phyloP scores from a whole-genome alignment of 305 asterid genomes.

The Striga hermonthica region DNA sequence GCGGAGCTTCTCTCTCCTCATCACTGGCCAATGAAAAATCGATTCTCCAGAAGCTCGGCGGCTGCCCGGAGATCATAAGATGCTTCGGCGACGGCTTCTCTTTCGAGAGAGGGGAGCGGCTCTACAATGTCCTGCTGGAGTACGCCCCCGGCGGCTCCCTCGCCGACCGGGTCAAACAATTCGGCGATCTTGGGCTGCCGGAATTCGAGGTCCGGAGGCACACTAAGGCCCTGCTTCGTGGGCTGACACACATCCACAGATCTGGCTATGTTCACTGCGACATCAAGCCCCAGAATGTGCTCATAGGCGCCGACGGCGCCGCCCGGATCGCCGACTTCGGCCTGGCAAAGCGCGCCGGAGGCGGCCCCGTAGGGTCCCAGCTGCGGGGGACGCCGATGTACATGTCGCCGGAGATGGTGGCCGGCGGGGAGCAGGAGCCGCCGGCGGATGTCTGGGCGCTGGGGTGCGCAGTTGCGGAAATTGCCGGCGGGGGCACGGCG shows the following conservation, averaged over 20 bases:
- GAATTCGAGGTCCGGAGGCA: constrained; percentile 40
- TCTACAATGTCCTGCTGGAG: constrained; percentile 48
- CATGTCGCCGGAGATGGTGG: constrained; percentile 57
- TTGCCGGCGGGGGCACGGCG: constrained; percentile 41
- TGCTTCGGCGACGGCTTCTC: constrained; percentile 46
- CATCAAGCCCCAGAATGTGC: constrained; percentile 49
- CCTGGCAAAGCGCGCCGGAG: constrained; percentile 36
- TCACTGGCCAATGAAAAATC: constrained; percentile 49
- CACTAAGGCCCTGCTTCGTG: constrained; percentile 40
- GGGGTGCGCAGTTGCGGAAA: constrained; percentile 51
- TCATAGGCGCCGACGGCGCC: constrained; percentile 29
- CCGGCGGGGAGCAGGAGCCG: constrained; percentile 45
- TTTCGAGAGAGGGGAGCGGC: constrained; percentile 39
- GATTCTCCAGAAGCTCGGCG: constrained; percentile 47
- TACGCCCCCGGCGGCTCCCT: constrained; percentile 49
- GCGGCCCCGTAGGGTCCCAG: background rate
- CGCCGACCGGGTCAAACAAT: constrained; percentile 32
- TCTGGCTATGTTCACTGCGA: constrained; percentile 57
- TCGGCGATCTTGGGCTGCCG: constrained; percentile 31
- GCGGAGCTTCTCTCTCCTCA: constrained; percentile 41
- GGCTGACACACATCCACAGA: constrained; percentile 43
- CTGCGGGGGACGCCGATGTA: constrained; percentile 50
- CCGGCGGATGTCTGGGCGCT: constrained; percentile 60
- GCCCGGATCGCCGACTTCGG: constrained; percentile 49
- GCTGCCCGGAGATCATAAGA: constrained; percentile 50